Evolutionary conservation across 2,329 filamentous ascomycete genomes (phyloP).

Genomic region (Neofusicoccum ribis): DNA sequence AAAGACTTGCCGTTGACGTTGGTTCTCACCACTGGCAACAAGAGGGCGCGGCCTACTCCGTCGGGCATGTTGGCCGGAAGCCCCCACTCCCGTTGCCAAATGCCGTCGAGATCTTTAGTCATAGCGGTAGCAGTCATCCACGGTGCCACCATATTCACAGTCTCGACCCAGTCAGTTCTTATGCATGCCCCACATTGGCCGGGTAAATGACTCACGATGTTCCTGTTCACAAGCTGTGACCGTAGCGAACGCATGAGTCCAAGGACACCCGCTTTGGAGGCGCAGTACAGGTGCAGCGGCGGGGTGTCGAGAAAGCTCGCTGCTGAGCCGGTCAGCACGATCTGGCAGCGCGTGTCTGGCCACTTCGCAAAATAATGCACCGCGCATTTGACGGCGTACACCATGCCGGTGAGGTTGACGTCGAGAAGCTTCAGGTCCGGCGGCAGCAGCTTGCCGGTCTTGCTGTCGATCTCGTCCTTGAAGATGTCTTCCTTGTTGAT

Average conservation of each 20-base stretch:
- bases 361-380: slow-evolving; percentile 28
- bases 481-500: slow-evolving; percentile 20
- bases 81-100: not conserved
- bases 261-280: slow-evolving; percentile 29
- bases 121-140: slow-evolving; percentile 28
- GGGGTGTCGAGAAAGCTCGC: slow-evolving; percentile 28
- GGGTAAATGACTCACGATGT: slow-evolving; percentile 9
- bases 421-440: slow-evolving; percentile 27
- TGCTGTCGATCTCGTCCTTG: slow-evolving; percentile 20
- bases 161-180: not conserved
- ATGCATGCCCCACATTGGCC: too few species aligned
- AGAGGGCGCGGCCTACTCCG: slow-evolving; percentile 27
- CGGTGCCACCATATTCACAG: slow-evolving; percentile 29
- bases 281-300: slow-evolving; percentile 26
- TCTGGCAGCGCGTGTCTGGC: slow-evolving; percentile 22
- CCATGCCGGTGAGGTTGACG: slow-evolving; percentile 25
- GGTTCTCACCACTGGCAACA: slow-evolving; percentile 26
- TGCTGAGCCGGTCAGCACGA: slow-evolving; percentile 27
- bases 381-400: slow-evolving; percentile 27
- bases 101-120: not conserved
- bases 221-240: slow-evolving; percentile 22
- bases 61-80: slow-evolving; percentile 27
- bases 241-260: slow-evolving; percentile 29
- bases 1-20: slow-evolving; percentile 26
- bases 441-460: slow-evolving; percentile 19